phyloP scores from a whole-genome alignment of 768 basidiomycete species.

The Russula abietina region DNA sequence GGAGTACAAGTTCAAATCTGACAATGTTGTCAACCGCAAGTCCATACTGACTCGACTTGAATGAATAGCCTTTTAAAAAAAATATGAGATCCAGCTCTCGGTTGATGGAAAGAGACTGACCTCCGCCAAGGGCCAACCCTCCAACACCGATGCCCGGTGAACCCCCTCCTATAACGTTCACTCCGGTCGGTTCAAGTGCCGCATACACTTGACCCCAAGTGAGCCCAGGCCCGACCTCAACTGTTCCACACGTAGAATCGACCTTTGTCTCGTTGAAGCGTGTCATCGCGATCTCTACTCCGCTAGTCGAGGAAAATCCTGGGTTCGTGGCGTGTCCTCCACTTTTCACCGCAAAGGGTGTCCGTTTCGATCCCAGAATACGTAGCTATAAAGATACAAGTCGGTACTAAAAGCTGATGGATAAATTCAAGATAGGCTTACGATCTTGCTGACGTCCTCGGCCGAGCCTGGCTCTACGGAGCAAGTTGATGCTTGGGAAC shows the following conservation, averaged over 20 bases:
- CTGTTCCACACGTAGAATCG: neutral
- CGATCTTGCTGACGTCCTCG: constrained; percentile 21
- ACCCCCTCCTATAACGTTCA: no score
- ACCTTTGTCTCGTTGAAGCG: neutral
- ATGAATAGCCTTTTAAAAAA: no score
- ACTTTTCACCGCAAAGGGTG: neutral
- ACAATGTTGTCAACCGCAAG: constrained; percentile 21
- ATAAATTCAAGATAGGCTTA: constrained; percentile 17
- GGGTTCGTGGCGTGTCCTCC: constrained; percentile 1
- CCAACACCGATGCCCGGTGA: no score
- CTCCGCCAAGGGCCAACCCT: no score
- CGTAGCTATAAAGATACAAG: neutral
- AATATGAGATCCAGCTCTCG: no score
- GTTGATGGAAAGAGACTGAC: no score
- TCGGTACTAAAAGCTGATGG: neutral
- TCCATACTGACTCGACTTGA: no score
- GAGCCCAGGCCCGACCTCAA: constrained; percentile 2
- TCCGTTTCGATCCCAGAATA: neutral
- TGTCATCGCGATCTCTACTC: neutral
- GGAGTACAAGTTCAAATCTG: constrained; percentile 28
- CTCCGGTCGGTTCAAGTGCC: no score
- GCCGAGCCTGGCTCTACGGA: constrained; percentile 24
- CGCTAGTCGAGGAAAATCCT: neutral
- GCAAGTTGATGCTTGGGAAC: constrained; percentile 12
- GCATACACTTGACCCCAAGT: neutral